Conservation (phyloP, 345 rosid genomes). For the Eucalyptus marginata region DNA sequence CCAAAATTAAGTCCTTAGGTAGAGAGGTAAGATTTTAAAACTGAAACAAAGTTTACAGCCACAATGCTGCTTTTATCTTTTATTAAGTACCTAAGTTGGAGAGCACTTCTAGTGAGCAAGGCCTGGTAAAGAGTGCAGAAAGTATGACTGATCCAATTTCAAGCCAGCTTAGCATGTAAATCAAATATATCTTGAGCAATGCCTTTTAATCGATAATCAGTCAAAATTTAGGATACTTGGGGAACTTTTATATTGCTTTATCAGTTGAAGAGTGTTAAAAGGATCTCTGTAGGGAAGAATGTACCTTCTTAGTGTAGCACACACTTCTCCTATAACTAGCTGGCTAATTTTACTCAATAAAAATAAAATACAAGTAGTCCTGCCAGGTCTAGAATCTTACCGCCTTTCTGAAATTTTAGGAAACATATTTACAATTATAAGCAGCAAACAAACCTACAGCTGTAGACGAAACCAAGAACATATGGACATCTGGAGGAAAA, state of each 20-base stretch:
- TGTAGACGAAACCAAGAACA: background rate
- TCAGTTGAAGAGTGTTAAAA: background rate
- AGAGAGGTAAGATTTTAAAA: background rate
- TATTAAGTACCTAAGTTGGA: background rate
- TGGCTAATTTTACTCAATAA: background rate
- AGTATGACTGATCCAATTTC: background rate
- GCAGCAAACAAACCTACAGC: background rate
- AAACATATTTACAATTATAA: background rate
- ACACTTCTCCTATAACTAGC: background rate
- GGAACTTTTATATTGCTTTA: background rate
- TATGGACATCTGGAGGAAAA: background rate
- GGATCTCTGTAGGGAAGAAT: background rate
- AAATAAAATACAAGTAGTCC: background rate
- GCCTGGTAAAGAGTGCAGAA: background rate
- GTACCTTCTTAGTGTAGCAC: background rate
- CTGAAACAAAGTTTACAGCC: background rate
- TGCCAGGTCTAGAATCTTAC: background rate
- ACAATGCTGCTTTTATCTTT: background rate
- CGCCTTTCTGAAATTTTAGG: background rate
- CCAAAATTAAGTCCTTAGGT: background rate
- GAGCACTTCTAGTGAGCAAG: background rate
- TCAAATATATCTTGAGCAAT: background rate
- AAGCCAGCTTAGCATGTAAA: background rate
- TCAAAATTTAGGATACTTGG: background rate
- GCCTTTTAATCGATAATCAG: background rate